phyloP scores from a whole-genome alignment of 2,329 filamentous ascomycete species.

The Diaporthe sp. region DNA sequence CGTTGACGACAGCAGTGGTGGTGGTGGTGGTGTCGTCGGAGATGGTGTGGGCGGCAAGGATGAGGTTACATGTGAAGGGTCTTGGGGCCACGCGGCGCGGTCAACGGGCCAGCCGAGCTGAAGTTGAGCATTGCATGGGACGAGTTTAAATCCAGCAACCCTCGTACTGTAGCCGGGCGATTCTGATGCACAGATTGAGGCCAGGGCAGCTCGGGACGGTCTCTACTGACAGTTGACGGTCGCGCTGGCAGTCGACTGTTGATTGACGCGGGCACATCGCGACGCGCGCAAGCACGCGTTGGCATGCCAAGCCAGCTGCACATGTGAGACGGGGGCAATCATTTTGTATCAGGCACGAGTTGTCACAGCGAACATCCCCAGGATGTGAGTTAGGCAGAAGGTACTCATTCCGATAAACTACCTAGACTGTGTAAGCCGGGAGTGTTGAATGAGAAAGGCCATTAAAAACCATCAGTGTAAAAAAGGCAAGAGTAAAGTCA shows the following conservation, averaged over 20 bases:
- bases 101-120: conserved; percentile 18
- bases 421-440: conserved; percentile 55
- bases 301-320: not conserved
- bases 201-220: not conserved
- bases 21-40: not conserved
- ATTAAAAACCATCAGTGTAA: conserved; percentile 28
- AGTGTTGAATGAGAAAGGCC: conserved; percentile 25
- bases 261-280: not conserved
- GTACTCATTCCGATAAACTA: conserved; percentile 35
- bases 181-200: not conserved
- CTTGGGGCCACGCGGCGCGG: conserved; percentile 2
- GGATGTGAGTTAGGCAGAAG: conserved; percentile 16
- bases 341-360: not conserved
- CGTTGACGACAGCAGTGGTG: conserved; percentile 31
- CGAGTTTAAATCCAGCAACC: not conserved
- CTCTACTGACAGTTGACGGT: not conserved
- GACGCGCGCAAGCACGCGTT: not conserved
- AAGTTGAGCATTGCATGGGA: not conserved
- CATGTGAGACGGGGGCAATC: not conserved
- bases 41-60: conserved; percentile 43
- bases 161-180: not conserved
- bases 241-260: not conserved
- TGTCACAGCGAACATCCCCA: not conserved
- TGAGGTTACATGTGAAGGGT: conserved; percentile 7
- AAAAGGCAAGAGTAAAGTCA: conserved; percentile 48